Percentiles rank a stretch among this genome's conserved stretches.
Evolutionary conservation across 1,284 basidiomycete species (phyloP).

Genomic region (Schizophyllum amplum): DNA sequence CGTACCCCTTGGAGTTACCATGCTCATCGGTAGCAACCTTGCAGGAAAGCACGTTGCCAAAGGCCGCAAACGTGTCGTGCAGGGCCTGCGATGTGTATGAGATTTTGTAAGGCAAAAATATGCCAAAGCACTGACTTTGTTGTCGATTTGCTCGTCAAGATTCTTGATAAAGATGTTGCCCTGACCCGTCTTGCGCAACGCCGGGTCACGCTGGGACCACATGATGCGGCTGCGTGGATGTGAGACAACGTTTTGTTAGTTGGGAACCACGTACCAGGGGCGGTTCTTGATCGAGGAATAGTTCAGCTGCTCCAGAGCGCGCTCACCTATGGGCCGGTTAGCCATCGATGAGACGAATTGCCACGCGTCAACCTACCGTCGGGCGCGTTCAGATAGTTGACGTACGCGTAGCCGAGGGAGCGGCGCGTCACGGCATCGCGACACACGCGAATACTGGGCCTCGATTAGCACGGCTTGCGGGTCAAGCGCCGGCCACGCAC

Average conservation of each 20-base stretch:
- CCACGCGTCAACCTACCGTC: constrained; percentile 43
- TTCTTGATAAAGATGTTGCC: constrained; percentile 99
- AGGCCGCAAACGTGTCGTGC: constrained; percentile 98
- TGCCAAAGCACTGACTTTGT: constrained; percentile 62
- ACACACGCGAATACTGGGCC: constrained; percentile 90
- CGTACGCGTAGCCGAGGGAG: constrained; percentile 99
- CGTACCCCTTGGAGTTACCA: constrained; percentile 92
- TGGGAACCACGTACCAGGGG: constrained; percentile 61
- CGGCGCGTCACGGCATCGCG: constrained; percentile 99
- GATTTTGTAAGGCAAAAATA: not conserved
- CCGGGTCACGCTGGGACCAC: constrained; percentile 99
- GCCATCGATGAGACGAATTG: not conserved
- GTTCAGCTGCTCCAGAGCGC: constrained; percentile 98
- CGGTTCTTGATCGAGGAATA: constrained; percentile 98
- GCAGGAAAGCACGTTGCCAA: constrained; percentile 98
- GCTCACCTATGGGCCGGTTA: constrained; percentile 47
- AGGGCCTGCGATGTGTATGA: constrained; percentile 57
- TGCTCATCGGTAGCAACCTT: constrained; percentile 96
- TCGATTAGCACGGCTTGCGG: not conserved
- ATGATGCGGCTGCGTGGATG: constrained; percentile 81
- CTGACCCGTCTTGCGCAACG: constrained; percentile 97
- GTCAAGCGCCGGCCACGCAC: constrained; percentile 31
- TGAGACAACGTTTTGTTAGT: not conserved
- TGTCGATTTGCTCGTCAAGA: constrained; percentile 96
- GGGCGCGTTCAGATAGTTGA: constrained; percentile 94